Evolutionary conservation across 306 rosid species (phyloP).

Genomic region (Dalbergia cochinchinensis): DNA sequence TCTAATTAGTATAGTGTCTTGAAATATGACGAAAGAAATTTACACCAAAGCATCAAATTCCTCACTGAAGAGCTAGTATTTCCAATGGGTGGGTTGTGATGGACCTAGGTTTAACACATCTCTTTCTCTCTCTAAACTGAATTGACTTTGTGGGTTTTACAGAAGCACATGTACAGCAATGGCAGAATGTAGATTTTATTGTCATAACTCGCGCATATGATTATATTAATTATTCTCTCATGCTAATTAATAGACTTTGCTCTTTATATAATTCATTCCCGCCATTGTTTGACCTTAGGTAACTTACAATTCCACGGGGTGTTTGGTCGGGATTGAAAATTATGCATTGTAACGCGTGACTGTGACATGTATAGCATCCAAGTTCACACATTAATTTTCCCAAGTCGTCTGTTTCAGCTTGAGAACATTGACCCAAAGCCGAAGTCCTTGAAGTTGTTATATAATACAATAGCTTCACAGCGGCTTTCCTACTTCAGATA

Average conservation of each 20-base stretch:
- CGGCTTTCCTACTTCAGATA: conserved; percentile 34
- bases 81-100: conserved; percentile 34
- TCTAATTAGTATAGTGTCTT: neutral
- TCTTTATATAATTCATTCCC: conserved; percentile 47
- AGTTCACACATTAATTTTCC: conserved; percentile 48
- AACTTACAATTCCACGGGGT: conserved; percentile 32
- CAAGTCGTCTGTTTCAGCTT: conserved; percentile 51
- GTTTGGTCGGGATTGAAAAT: conserved; percentile 36
- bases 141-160: conserved; percentile 35
- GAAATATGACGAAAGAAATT: too few relatives aligned
- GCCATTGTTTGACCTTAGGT: conserved; percentile 41
- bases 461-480: conserved; percentile 53
- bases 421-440: conserved; percentile 61
- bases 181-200: neutral
- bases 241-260: conserved; percentile 33
- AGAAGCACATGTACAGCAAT: conserved; percentile 6
- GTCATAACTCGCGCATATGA: neutral
- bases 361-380: conserved; percentile 44
- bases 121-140: conserved; percentile 13
- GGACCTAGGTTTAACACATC: conserved; percentile 5
- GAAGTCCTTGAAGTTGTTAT: conserved; percentile 55
- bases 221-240: conserved; percentile 39
- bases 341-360: conserved; percentile 34
- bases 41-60: neutral
- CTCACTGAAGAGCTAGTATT: neutral